Percentiles rank a stretch among this genome's conserved stretches.
Conservation (phyloP, 345 rosid genomes). For the Pelargonium nanum region DNA sequence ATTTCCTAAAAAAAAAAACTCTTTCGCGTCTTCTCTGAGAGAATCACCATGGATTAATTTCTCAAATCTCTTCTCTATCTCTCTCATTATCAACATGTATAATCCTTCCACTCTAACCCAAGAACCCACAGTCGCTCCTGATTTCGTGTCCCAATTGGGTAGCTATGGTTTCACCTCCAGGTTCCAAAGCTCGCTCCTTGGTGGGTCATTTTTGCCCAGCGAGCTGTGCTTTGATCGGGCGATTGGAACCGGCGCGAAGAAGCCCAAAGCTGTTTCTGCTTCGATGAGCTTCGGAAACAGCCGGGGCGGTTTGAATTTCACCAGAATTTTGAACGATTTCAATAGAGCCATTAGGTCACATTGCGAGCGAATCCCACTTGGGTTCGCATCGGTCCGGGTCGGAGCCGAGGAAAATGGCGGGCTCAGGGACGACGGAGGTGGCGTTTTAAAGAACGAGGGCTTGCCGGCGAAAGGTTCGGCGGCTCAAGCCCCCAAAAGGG, state of each 20-base stretch:
- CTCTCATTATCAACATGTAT: conserved; percentile 30
- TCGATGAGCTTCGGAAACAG: conserved; percentile 42
- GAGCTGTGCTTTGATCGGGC: conserved; percentile 38
- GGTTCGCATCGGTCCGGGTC: conserved; percentile 58
- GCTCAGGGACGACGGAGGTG: conserved; percentile 36
- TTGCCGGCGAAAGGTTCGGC: conserved; percentile 41
- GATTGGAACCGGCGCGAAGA: conserved; percentile 15
- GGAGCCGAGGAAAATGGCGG: conserved; percentile 39
- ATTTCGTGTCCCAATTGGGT: conserved; percentile 43
- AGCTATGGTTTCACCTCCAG: conserved; percentile 36
- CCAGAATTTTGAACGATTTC: conserved; percentile 46
- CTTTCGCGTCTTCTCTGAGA: conserved; percentile 9
- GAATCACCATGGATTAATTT: conserved; percentile 21
- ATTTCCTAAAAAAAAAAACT: neutral
- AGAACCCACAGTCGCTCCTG: conserved; percentile 43
- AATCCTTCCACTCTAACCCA: conserved; percentile 48
- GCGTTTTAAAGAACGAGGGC: conserved; percentile 49
- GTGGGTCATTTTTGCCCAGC: conserved; percentile 45
- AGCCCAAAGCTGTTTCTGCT: conserved; percentile 29
- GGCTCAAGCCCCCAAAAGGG: conserved; percentile 54
- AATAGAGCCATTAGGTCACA: conserved; percentile 56
- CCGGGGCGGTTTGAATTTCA: conserved; percentile 30
- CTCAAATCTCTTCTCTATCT: neutral
- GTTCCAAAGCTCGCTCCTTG: conserved; percentile 24
- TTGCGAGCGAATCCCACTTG: conserved; percentile 66